Evolutionary conservation across 495 filamentous ascomycete species (phyloP).

Genomic region (Xylaria flabelliformis): DNA sequence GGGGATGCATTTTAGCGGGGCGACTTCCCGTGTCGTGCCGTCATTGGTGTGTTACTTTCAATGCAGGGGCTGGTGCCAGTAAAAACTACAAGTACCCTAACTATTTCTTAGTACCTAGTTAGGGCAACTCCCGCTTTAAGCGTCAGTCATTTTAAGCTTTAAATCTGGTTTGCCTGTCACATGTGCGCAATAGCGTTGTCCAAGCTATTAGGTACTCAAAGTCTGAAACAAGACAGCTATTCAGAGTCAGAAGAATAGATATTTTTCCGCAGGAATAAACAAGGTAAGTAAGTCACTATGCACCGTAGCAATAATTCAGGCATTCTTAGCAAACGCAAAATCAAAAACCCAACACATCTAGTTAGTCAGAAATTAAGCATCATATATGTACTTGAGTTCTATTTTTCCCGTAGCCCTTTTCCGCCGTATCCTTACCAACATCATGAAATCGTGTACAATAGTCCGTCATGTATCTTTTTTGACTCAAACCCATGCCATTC

Average conservation of each 20-base stretch:
- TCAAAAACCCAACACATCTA: background rate
- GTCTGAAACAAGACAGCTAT: background rate
- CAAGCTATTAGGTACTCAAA: background rate
- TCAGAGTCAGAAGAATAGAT: too few relatives aligned
- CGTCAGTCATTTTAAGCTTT: background rate
- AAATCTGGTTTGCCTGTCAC: background rate
- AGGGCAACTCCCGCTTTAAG: background rate
- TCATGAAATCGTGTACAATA: slow-evolving; percentile 29
- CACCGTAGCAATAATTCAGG: background rate
- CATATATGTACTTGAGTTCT: slow-evolving; percentile 18
- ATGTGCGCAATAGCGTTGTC: background rate
- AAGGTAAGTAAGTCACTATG: background rate
- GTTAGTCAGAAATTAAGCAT: slow-evolving; percentile 11
- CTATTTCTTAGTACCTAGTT: background rate
- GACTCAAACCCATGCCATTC: slow-evolving; percentile 17
- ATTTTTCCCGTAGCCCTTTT: slow-evolving; percentile 17
- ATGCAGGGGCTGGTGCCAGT: background rate
- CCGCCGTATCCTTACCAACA: background rate
- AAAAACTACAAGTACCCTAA: background rate
- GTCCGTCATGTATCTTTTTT: slow-evolving; percentile 20
- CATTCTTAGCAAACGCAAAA: background rate
- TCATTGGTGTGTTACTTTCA: slow-evolving; percentile 4
- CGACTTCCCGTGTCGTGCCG: slow-evolving; percentile 13
- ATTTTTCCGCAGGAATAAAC: background rate
- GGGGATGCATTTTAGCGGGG: slow-evolving; percentile 19